Percentiles rank a stretch among this genome's conserved stretches.
phyloP scores from a whole-genome alignment of 805 yeast genomes.

The Candida argentea region DNA sequence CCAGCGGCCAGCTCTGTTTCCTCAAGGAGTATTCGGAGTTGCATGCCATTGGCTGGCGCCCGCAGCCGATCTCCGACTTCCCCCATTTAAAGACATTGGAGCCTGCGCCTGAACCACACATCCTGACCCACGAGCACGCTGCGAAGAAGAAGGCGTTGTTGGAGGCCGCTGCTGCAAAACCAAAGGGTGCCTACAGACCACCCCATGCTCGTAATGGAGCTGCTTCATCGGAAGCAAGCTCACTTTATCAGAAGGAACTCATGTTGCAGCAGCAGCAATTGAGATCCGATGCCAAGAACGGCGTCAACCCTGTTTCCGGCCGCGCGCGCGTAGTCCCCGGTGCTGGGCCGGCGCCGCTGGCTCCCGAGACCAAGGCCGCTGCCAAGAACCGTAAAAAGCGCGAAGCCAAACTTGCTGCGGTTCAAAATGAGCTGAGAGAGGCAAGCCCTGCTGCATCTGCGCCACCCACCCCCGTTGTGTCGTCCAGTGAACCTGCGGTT shows the following conservation, averaged over 20 bases:
- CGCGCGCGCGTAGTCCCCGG: constrained; percentile 46
- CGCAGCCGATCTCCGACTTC: constrained; percentile 43
- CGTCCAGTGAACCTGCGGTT: constrained; percentile 9
- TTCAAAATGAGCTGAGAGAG: constrained; percentile 3
- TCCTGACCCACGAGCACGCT: constrained; percentile 52
- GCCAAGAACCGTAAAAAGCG: constrained; percentile 71
- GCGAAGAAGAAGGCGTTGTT: constrained; percentile 28
- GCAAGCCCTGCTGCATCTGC: constrained; percentile 8
- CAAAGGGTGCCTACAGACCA: constrained; percentile 90
- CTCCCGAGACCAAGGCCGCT: constrained; percentile 51
- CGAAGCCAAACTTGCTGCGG: constrained; percentile 35
- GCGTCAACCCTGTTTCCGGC: constrained; percentile 15
- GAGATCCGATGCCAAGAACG: constrained; percentile 3
- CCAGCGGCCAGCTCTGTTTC: constrained; percentile 70
- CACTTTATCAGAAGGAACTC: constrained; percentile 51
- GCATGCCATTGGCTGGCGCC: constrained; percentile 77
- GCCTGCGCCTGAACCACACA: constrained; percentile 60
- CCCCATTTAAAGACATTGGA: constrained; percentile 42
- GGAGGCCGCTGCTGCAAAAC: constrained; percentile 36
- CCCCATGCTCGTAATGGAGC: constrained; percentile 74
- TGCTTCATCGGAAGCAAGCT: constrained; percentile 27
- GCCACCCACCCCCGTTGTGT: constrained; percentile 6
- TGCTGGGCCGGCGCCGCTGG: constrained; percentile 34
- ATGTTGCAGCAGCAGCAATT: constrained; percentile 4
- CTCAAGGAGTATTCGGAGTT: constrained; percentile 76